Conservation (phyloP, 176 grass and related monocot species). For the Zoysia japonica region DNA sequence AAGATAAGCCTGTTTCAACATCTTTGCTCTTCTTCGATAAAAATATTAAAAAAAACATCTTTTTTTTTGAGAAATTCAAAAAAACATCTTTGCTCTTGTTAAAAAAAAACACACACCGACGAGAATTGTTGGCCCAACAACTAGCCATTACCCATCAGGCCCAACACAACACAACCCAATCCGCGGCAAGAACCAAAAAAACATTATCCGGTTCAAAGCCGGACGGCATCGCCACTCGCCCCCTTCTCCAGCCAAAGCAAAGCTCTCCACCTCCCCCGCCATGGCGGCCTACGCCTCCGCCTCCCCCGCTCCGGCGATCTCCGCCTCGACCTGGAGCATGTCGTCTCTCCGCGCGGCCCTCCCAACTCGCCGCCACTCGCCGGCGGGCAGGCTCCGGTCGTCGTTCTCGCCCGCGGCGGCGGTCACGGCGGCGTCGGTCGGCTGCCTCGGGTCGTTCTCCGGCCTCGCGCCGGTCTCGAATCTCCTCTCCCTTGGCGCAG, state of each 20-base stretch:
- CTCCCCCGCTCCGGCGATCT: slow-evolving; percentile 48
- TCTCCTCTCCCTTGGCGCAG: slow-evolving; percentile 41
- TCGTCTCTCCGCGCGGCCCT: slow-evolving; percentile 52
- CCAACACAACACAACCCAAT: not conserved
- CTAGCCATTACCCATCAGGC: not conserved
- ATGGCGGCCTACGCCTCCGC: slow-evolving; percentile 58
- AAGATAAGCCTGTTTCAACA: slow-evolving; percentile 18
- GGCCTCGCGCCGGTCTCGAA: slow-evolving; percentile 47
- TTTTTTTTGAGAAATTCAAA: no score
- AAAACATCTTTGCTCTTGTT: no score
- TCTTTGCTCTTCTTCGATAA: not conserved
- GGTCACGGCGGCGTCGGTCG: not conserved
- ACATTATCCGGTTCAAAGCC: slow-evolving; percentile 59
- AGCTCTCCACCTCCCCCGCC: slow-evolving; percentile 1
- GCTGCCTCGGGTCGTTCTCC: slow-evolving; percentile 54
- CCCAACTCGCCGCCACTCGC: slow-evolving; percentile 30
- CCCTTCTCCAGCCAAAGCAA: slow-evolving; percentile 11
- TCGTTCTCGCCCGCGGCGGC: slow-evolving; percentile 28
- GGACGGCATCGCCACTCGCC: slow-evolving; percentile 1
- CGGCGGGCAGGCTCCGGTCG: slow-evolving; percentile 22
- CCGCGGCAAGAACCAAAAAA: not conserved
- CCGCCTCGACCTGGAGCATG: slow-evolving; percentile 65
- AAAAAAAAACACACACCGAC: no score
- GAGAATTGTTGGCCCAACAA: not conserved
- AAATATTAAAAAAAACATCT: no score